Evolutionary conservation across 148 eudicot genomes (phyloP).

Genomic region (Limonium bicolor): DNA sequence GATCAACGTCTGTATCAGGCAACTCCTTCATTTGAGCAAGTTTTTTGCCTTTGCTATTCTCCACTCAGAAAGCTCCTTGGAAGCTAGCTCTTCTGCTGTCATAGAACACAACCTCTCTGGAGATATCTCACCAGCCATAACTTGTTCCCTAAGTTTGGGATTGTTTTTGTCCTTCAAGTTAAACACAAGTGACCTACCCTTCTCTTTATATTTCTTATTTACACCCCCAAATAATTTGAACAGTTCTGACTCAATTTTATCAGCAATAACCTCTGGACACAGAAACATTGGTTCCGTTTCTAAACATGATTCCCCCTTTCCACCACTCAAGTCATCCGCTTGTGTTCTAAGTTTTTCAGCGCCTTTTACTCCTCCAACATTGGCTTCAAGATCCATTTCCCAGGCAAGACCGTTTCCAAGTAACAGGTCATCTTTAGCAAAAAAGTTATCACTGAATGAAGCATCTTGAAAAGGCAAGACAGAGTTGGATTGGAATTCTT

Average conservation of each 20-base stretch:
- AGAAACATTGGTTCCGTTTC: constrained; percentile 13
- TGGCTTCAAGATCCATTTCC: constrained; percentile 48
- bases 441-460: constrained; percentile 44
- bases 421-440: constrained; percentile 70
- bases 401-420: constrained; percentile 91
- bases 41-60: constrained; percentile 91
- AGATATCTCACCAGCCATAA: constrained; percentile 71
- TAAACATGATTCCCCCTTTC: constrained; percentile 1
- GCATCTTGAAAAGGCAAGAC: constrained; percentile 41
- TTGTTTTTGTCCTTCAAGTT: constrained; percentile 86
- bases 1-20: constrained; percentile 66
- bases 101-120: constrained; percentile 84
- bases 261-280: constrained; percentile 59
- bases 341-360: constrained; percentile 16
- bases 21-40: constrained; percentile 67
- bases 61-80: constrained; percentile 93
- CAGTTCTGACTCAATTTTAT: constrained; percentile 59
- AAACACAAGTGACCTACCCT: constrained; percentile 80
- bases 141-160: constrained; percentile 79
- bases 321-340: constrained; percentile 10
- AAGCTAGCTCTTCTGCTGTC: constrained; percentile 99
- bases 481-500: constrained; percentile 26
- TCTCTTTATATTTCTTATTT: constrained; percentile 91
- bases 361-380: constrained; percentile 22
- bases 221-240: constrained; percentile 85